Evolutionary conservation across 2,329 filamentous ascomycete genomes (phyloP).

Genomic region (Trichoderma endophyticum): DNA sequence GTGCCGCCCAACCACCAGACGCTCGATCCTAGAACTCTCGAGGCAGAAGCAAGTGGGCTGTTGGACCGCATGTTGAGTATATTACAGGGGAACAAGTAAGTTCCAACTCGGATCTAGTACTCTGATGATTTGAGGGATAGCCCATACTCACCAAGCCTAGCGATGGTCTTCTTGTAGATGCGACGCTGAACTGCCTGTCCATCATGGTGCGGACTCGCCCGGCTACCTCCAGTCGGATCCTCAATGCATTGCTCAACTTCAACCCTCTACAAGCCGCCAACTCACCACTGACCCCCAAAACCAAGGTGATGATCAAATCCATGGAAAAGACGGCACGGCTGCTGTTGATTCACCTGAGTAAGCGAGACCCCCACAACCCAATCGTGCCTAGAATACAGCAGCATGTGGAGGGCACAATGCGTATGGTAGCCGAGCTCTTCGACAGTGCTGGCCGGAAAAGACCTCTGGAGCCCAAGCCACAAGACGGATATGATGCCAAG

Average conservation of each 20-base stretch:
- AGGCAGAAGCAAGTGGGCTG: constrained; percentile 88
- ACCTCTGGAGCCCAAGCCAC: constrained; percentile 65
- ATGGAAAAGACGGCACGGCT: constrained; percentile 92
- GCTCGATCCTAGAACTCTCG: constrained; percentile 74
- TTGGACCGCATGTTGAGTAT: constrained; percentile 82
- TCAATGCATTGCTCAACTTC: constrained; percentile 83
- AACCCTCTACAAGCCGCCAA: constrained; percentile 82
- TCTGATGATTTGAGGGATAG: neutral
- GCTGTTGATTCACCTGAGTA: constrained; percentile 77
- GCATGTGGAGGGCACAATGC: constrained; percentile 78
- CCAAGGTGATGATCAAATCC: constrained; percentile 80
- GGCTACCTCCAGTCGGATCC: constrained; percentile 76
- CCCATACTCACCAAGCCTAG: constrained; percentile 42
- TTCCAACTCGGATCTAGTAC: constrained; percentile 8
- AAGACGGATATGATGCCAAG: constrained; percentile 76
- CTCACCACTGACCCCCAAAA: constrained; percentile 71
- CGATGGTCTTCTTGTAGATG: constrained; percentile 84
- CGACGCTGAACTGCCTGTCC: constrained; percentile 84
- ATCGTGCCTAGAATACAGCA: constrained; percentile 77
- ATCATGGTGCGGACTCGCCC: constrained; percentile 79
- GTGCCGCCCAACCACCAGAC: constrained; percentile 80
- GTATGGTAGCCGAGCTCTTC: constrained; percentile 72
- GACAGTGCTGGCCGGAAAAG: constrained; percentile 80
- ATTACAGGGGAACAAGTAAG: constrained; percentile 82
- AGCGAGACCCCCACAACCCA: constrained; percentile 80